Evolutionary conservation across 257 asterid species (phyloP).

Genomic region (Nicotiana tomentosiformis): DNA sequence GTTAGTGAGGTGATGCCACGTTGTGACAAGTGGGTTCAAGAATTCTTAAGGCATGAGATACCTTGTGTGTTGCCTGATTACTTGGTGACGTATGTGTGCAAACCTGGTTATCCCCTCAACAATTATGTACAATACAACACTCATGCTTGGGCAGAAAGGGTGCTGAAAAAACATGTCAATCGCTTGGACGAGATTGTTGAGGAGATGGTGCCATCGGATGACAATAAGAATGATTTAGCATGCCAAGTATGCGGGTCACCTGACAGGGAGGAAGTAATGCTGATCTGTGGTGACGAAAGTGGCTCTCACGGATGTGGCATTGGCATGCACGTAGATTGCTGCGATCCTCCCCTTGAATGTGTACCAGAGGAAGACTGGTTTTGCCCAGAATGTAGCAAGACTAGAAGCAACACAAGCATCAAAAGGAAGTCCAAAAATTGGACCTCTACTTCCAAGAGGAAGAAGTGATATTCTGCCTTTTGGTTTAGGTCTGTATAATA

Average conservation of each 20-base stretch:
- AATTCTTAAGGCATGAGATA: slow-evolving; percentile 60
- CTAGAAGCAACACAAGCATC: not conserved
- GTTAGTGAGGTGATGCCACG: slow-evolving; percentile 76
- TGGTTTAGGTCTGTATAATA: not conserved
- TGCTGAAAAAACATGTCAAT: slow-evolving; percentile 33
- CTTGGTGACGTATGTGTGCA: slow-evolving; percentile 86
- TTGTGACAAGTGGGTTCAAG: slow-evolving; percentile 85
- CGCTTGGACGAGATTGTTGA: slow-evolving; percentile 44
- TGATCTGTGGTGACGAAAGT: slow-evolving; percentile 49
- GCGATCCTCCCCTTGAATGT: slow-evolving; percentile 64
- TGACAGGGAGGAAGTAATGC: slow-evolving; percentile 73
- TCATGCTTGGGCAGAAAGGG: slow-evolving; percentile 70
- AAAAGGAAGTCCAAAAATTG: not conserved
- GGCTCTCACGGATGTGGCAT: slow-evolving; percentile 40
- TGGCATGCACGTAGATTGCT: slow-evolving; percentile 65
- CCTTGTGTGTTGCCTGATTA: slow-evolving; percentile 84
- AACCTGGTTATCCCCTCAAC: slow-evolving; percentile 75
- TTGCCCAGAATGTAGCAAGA: slow-evolving; percentile 27
- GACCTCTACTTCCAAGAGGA: not conserved
- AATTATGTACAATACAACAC: slow-evolving; percentile 86
- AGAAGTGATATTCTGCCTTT: not conserved
- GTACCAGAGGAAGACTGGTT: slow-evolving; percentile 82
- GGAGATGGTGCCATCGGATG: slow-evolving; percentile 25
- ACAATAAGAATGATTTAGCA: slow-evolving; percentile 26
- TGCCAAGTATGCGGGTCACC: slow-evolving; percentile 5